Evolutionary conservation across 441 rosid genomes (phyloP), one percentile per base, ranked within the genome.

Genomic region (Croton laevigatus): DNA sequence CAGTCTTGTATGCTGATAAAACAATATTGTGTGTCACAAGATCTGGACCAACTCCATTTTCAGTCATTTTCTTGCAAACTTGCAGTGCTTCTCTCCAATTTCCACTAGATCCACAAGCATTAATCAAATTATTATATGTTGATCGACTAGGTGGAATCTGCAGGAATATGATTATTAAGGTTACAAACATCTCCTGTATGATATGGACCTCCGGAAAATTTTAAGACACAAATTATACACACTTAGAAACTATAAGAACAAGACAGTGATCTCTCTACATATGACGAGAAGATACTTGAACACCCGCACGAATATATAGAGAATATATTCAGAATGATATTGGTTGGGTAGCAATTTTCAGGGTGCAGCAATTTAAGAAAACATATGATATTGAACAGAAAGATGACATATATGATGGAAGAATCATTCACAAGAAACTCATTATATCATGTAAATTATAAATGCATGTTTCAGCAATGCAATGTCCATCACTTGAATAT

Each of bases 11-110:
- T 45, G 98, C 97, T 60, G 97, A 88, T 73, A 94, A 80, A 68
- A 94, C 80, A 80, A 89, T 90, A 79, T 94, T 94, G 76, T 91
- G 97, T 67, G 98, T 91, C 65, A 94, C 96, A 54, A 91, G 81
- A 81, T 94, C 97, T 34, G 98, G 98, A 49, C 98, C 97, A 78
- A 94, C 90, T 59, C 98, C 98, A 78, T 91, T 91, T 79, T 94
- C 98, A 12, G 96, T 89, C 98, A 94, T 89, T 82, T 80, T 81
- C 90, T 87, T 88, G 87, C 91, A 89, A 61, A 93, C 78, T 79
- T 85, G 87, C 68, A 93, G 75, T 68, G 94, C 97, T 63, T 88
- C 94, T 85, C 90, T 87, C 98, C 98, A 93, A 74, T 93, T 91
- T 79, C 98, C 98, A 79, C 94, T 88, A 58, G 96, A 93, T 65